phyloP scores from a whole-genome alignment of 176 grass and related monocot species.

The Cenchrus purpureus region DNA sequence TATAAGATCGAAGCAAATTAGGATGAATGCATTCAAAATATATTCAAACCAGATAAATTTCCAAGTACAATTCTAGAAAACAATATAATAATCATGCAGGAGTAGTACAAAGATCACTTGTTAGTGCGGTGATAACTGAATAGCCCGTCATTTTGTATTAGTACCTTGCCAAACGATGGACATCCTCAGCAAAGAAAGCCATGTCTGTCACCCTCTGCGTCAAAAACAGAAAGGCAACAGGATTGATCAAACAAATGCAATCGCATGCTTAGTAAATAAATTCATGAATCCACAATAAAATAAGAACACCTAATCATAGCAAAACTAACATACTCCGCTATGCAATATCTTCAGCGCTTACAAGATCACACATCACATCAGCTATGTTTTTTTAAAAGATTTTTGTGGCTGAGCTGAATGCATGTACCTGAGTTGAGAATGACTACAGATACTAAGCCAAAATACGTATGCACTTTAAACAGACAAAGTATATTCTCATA shows the following conservation, averaged over 20 bases:
- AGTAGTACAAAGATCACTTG: background rate
- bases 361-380: background rate
- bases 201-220: slow-evolving; percentile 97
- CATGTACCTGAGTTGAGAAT: background rate
- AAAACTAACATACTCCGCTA: background rate
- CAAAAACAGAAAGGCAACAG: slow-evolving; percentile 42
- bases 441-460: background rate
- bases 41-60: background rate
- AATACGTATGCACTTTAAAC: background rate
- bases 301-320: background rate
- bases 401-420: background rate
- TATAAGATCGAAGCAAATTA: slow-evolving; percentile 42
- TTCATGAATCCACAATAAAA: slow-evolving; percentile 7
- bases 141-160: slow-evolving; percentile 36
- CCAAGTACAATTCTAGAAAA: background rate
- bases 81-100: background rate
- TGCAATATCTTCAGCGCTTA: background rate
- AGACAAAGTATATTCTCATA: background rate
- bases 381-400: background rate
- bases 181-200: slow-evolving; percentile 99
- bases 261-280: slow-evolving; percentile 2
- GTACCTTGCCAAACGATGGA: slow-evolving; percentile 98
- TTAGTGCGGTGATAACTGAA: slow-evolving; percentile 18
- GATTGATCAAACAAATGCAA: slow-evolving; percentile 36
- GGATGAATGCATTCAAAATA: background rate